Percentiles rank a stretch among this genome's conserved stretches.
These are phyloP conservation scores for Grammothele lineata DNA, from an alignment of 768 basidiomycete species.

Conservation along the genomic window DNA sequence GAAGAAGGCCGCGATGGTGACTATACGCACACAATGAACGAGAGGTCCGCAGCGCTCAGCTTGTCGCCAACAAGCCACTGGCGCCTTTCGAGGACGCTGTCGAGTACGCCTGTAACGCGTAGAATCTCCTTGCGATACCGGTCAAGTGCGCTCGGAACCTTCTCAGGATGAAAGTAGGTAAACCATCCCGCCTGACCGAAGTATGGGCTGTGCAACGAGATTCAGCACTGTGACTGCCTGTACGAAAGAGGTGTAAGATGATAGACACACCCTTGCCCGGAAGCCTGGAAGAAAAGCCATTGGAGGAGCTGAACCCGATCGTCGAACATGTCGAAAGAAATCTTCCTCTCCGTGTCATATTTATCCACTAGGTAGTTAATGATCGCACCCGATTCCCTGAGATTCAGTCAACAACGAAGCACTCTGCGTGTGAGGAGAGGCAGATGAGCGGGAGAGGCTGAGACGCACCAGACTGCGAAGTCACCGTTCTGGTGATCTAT, in stretches of 20 bases:
- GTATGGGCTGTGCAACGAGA: neutral
- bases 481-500: neutral
- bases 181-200: neutral
- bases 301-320: constrained; percentile 16
- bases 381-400: constrained; percentile 30
- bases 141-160: constrained; percentile 12
- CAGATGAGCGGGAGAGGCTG: too few species aligned
- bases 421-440: too few species aligned
- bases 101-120: constrained; percentile 13
- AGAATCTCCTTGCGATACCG: constrained; percentile 15
- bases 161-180: neutral
- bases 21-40: constrained; percentile 3
- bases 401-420: too few species aligned
- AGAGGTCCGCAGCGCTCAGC: neutral
- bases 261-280: constrained; percentile 6
- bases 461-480: constrained; percentile 4
- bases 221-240: too few species aligned
- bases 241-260: neutral
- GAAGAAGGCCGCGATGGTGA: too few species aligned
- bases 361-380: constrained; percentile 34
- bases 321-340: neutral
- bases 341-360: constrained; percentile 36
- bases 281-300: constrained; percentile 35
- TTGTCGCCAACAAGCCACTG: constrained; percentile 8
- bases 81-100: constrained; percentile 8